These are phyloP conservation scores for Tulasnella sp. DNA, from an alignment of 768 basidiomycete genomes.

Conservation along the genomic window DNA sequence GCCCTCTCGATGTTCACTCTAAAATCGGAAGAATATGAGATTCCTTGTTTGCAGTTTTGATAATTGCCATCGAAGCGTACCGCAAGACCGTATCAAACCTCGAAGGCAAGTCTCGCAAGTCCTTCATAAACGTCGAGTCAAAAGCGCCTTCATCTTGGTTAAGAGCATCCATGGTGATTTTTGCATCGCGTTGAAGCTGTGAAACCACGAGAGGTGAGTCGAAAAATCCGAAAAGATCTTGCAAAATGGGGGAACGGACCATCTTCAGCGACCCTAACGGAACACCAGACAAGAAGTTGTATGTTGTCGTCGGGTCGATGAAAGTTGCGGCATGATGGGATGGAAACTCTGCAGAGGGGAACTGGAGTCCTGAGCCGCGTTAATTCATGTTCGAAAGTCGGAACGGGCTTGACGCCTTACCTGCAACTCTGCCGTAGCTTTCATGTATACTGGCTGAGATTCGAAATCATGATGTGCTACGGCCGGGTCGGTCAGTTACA, in stretches of 20 bases:
- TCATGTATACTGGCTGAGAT: constrained; percentile 48
- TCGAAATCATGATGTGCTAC: constrained; percentile 66
- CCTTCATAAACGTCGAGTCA: constrained; percentile 60
- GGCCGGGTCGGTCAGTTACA: background rate
- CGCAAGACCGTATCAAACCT: constrained; percentile 68
- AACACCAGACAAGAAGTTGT: constrained; percentile 70
- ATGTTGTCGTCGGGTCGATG: constrained; percentile 66
- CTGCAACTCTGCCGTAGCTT: constrained; percentile 46
- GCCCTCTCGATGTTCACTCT: constrained; percentile 50
- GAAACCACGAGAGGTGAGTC: background rate
- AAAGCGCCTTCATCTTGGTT: constrained; percentile 56
- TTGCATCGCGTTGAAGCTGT: constrained; percentile 70
- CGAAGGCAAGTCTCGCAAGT: constrained; percentile 52
- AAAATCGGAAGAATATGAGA: background rate
- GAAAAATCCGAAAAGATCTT: background rate
- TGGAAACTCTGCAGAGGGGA: constrained; percentile 7
- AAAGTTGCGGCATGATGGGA: constrained; percentile 32
- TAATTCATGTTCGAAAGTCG: background rate
- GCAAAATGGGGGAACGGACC: constrained; percentile 40
- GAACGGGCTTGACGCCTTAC: constrained; percentile 33
- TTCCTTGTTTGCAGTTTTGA: background rate
- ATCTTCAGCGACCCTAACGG: constrained; percentile 71
- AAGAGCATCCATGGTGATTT: constrained; percentile 58
- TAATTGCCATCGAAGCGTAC: constrained; percentile 33
- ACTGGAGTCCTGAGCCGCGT: constrained; percentile 1